These are phyloP conservation scores for Pichia terricola DNA, from an alignment of 1,139 yeast species.

Conservation along the genomic window DNA sequence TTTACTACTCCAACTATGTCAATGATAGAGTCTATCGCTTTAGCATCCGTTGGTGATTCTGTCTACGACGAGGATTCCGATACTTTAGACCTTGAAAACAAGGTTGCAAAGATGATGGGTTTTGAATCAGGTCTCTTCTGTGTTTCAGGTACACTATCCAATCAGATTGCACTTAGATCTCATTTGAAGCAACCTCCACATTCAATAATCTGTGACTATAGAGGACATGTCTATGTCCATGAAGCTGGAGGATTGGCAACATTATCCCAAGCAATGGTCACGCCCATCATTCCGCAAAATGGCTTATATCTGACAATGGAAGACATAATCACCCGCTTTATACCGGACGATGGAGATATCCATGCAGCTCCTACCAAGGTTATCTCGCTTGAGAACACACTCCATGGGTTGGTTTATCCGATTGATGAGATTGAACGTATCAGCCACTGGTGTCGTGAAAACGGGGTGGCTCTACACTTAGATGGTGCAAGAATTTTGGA, in stretches of 20 bases:
- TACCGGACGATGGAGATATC: slow-evolving; percentile 73
- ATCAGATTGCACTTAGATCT: slow-evolving; percentile 76
- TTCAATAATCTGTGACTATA: slow-evolving; percentile 69
- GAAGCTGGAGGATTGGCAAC: slow-evolving; percentile 92
- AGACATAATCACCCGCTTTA: slow-evolving; percentile 53
- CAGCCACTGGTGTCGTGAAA: slow-evolving; percentile 56
- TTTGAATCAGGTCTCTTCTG: slow-evolving; percentile 79
- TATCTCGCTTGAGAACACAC: slow-evolving; percentile 77
- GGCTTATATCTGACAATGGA: slow-evolving; percentile 72
- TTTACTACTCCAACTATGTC: slow-evolving; percentile 81
- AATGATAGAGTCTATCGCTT: slow-evolving; percentile 55
- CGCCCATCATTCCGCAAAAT: slow-evolving; percentile 67
- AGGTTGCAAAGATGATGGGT: slow-evolving; percentile 65
- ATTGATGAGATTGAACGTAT: slow-evolving; percentile 69
- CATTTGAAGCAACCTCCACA: slow-evolving; percentile 81
- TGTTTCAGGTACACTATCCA: slow-evolving; percentile 83
- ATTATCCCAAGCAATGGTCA: slow-evolving; percentile 85
- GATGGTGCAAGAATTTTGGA: slow-evolving; percentile 96
- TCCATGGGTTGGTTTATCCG: slow-evolving; percentile 77
- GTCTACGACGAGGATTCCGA: slow-evolving; percentile 78
- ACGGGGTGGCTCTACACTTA: slow-evolving; percentile 62
- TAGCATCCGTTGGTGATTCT: slow-evolving; percentile 72
- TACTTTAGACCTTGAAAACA: slow-evolving; percentile 54
- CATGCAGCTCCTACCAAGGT: slow-evolving; percentile 85
- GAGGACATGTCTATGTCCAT: slow-evolving; percentile 73